Percentiles rank a stretch among this genome's conserved stretches.
Conservation (phyloP, 345 rosid species). For the Atalantia buxifolia region DNA sequence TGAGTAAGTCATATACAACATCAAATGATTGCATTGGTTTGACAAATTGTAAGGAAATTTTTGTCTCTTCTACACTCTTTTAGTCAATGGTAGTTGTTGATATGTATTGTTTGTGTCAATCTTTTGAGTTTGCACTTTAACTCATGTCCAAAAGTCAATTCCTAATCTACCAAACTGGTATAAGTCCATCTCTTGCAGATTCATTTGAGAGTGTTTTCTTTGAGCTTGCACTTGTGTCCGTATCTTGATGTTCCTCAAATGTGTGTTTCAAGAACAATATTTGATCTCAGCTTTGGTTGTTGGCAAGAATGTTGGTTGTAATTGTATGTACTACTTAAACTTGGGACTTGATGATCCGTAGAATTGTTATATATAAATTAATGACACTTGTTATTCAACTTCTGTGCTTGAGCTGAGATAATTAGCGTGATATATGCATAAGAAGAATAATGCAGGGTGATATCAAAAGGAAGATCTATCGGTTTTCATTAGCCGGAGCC, state of each 20-base stretch:
- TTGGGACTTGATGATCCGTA: background rate
- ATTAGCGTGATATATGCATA: background rate
- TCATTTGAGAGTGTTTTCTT: background rate
- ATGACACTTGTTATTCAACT: background rate
- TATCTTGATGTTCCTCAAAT: background rate
- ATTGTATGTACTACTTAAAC: background rate
- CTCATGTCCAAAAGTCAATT: slow-evolving; percentile 3
- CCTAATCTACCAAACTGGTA: slow-evolving; percentile 6
- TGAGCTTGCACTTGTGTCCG: background rate
- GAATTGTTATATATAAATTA: background rate
- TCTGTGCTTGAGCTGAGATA: background rate
- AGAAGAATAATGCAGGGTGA: background rate
- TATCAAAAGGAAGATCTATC: background rate
- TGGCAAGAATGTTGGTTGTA: background rate
- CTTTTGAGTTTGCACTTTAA: background rate
- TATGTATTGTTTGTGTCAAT: background rate
- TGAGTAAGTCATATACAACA: background rate
- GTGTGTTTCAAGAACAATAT: background rate
- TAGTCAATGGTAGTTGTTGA: slow-evolving; percentile 29
- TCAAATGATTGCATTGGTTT: background rate
- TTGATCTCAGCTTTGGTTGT: background rate
- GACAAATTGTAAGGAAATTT: background rate
- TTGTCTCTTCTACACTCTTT: background rate
- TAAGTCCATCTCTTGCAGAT: background rate
- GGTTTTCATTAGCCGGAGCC: background rate